phyloP scores from a whole-genome alignment of 2,329 filamentous ascomycete genomes.

The Cordyceps fumosorosea region DNA sequence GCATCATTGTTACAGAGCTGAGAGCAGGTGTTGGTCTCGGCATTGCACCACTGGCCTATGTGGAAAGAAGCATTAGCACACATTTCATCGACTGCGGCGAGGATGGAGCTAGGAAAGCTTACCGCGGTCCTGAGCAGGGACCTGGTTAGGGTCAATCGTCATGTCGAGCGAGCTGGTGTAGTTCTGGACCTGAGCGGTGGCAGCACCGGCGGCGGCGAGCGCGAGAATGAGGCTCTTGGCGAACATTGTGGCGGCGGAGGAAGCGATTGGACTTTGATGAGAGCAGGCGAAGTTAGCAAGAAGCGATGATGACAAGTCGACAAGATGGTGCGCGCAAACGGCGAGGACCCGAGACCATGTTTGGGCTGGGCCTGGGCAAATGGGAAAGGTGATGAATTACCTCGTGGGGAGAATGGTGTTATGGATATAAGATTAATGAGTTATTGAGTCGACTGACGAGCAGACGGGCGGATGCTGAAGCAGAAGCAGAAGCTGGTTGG shows the following conservation, averaged over 20 bases:
- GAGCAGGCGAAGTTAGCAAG: background rate
- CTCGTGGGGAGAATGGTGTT: background rate
- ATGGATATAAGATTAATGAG: constrained; percentile 7
- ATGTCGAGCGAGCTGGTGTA: constrained; percentile 37
- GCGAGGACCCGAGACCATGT: background rate
- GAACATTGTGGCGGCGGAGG: constrained; percentile 32
- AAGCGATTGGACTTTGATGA: background rate
- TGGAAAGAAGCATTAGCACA: constrained; percentile 10
- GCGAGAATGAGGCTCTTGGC: constrained; percentile 33
- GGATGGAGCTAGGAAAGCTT: constrained; percentile 19
- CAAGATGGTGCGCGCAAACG: background rate
- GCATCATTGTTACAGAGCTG: constrained; percentile 37
- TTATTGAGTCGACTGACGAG: constrained; percentile 4
- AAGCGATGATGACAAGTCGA: background rate
- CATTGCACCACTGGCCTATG: constrained; percentile 45
- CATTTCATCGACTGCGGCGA: constrained; percentile 15
- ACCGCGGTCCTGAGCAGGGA: constrained; percentile 33
- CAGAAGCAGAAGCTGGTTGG: constrained; percentile 12
- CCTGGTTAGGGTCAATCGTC: constrained; percentile 32
- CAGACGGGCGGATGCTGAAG: constrained; percentile 11
- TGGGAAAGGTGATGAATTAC: background rate
- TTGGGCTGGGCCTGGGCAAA: background rate
- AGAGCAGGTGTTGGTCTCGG: constrained; percentile 43
- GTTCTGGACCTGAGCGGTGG: constrained; percentile 35
- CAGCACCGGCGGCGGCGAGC: constrained; percentile 38